Evolutionary conservation across 129 eudicot species (phyloP).

Genomic region (Mikania micrantha): DNA sequence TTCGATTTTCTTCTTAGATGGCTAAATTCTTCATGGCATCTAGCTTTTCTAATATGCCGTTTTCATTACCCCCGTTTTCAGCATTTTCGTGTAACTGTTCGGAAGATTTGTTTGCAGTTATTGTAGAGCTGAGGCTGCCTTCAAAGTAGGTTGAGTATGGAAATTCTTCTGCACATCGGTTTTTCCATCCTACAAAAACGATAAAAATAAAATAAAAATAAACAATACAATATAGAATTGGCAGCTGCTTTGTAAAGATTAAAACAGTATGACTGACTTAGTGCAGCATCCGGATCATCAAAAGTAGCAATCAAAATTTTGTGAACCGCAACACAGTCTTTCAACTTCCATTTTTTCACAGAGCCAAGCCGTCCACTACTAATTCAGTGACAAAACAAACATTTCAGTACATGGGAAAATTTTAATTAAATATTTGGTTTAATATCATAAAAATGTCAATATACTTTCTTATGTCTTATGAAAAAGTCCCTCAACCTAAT

Average conservation of each 20-base stretch:
- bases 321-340: constrained; percentile 79
- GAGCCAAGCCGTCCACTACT: constrained; percentile 52
- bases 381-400: constrained; percentile 4
- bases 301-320: constrained; percentile 46
- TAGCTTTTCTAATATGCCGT: constrained; percentile 57
- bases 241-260: background rate
- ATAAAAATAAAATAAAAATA: background rate
- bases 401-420: background rate
- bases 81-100: constrained; percentile 23
- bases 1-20: constrained; percentile 23
- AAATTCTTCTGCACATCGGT: constrained; percentile 67
- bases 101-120: constrained; percentile 13
- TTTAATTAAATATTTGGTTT: too few relatives aligned
- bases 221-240: background rate
- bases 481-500: too few relatives aligned
- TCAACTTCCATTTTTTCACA: constrained; percentile 51
- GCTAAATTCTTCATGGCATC: constrained; percentile 66
- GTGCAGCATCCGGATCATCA: constrained; percentile 66
- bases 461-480: too few relatives aligned
- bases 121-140: constrained; percentile 59
- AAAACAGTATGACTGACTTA: constrained; percentile 41
- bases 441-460: too few relatives aligned
- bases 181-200: constrained; percentile 76
- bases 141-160: constrained; percentile 80
- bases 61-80: constrained; percentile 49